Conservation (phyloP, 2,329 filamentous ascomycete species). For the Rutstroemia sp. region DNA sequence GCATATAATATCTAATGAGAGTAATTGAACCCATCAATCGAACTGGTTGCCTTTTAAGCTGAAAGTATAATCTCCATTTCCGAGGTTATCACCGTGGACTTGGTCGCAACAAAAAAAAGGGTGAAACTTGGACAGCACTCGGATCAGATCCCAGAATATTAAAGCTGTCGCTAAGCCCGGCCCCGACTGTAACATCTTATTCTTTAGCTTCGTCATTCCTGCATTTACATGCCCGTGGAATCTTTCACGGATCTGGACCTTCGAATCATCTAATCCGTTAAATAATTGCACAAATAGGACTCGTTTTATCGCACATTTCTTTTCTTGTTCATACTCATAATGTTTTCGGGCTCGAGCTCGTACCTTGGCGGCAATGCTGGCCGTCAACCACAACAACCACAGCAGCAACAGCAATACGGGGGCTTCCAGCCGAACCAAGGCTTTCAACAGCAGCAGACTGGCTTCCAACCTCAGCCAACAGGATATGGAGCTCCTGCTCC, state of each 20-base stretch:
- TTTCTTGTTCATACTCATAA: conserved; percentile 35
- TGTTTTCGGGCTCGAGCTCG: conserved; percentile 88
- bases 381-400: conserved; percentile 39
- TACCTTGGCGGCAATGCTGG: conserved; percentile 74
- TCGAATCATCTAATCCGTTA: conserved; percentile 6
- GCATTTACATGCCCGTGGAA: conserved; percentile 2
- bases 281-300: conserved; percentile 3
- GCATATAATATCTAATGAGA: too few species aligned
- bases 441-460: conserved; percentile 20
- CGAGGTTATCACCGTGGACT: background rate
- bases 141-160: background rate
- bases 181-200: conserved; percentile 5
- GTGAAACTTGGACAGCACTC: background rate
- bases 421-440: conserved; percentile 7
- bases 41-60: too few species aligned
- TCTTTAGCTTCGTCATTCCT: conserved; percentile 16
- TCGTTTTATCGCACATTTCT: conserved; percentile 11
- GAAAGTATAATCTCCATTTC: too few species aligned
- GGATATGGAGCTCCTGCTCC: conserved; percentile 28
- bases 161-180: conserved; percentile 11
- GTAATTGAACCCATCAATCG: too few species aligned
- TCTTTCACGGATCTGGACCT: conserved; percentile 5
- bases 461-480: conserved; percentile 20
- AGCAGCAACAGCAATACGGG: conserved; percentile 28
- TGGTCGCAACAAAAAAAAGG: background rate